Conservation (phyloP, 495 filamentous ascomycete species). For the Parachaetomium inaequale region DNA sequence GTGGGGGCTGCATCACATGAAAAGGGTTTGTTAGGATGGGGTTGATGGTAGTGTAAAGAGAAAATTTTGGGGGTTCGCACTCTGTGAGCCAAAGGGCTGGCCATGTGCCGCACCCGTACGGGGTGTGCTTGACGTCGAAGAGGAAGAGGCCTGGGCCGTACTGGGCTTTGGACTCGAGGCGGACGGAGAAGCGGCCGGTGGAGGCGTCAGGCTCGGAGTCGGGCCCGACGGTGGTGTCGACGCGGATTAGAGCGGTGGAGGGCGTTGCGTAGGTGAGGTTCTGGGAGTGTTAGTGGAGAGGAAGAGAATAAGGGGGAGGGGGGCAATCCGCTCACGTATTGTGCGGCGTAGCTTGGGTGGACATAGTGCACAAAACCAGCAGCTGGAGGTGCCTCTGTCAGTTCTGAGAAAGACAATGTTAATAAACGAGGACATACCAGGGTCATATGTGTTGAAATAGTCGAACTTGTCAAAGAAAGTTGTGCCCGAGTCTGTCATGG, state of each 20-base stretch:
- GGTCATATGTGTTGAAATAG: constrained; percentile 36
- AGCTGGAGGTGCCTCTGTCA: constrained; percentile 16
- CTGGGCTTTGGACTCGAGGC: constrained; percentile 50
- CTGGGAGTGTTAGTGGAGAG: constrained; percentile 37
- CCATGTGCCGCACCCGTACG: constrained; percentile 57
- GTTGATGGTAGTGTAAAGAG: too few relatives aligned
- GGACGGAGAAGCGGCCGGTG: constrained; percentile 54
- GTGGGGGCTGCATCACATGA: constrained; percentile 28
- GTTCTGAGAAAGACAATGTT: not conserved
- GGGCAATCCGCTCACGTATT: constrained; percentile 23
- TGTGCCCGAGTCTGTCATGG: constrained; percentile 39
- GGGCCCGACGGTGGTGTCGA: constrained; percentile 43
- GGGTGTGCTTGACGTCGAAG: constrained; percentile 58
- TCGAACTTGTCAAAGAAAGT: constrained; percentile 58
- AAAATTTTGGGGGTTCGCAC: not conserved
- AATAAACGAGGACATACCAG: constrained; percentile 4
- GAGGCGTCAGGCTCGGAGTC: constrained; percentile 31
- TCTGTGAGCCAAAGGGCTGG: constrained; percentile 55
- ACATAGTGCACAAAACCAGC: constrained; percentile 46
- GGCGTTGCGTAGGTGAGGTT: constrained; percentile 54
- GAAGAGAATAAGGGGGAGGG: not conserved
- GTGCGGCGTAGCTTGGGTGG: constrained; percentile 20
- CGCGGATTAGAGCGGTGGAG: constrained; percentile 40
- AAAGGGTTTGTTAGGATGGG: too few relatives aligned
- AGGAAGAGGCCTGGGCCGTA: constrained; percentile 57